Conservation (phyloP, 2,329 filamentous ascomycete genomes). For the Hypoxylon sp. region DNA sequence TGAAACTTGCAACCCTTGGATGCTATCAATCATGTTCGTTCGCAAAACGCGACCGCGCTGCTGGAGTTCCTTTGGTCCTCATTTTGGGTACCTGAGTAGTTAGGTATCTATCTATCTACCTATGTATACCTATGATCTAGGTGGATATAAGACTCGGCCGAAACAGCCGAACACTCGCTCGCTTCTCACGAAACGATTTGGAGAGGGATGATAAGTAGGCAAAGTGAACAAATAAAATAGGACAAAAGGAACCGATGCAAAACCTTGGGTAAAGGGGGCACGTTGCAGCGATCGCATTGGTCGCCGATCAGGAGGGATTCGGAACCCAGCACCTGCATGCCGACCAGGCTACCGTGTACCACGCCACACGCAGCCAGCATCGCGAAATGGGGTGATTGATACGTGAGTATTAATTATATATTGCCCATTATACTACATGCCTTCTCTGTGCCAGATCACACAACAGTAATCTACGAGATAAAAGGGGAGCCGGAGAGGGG, state of each 20-base stretch:
- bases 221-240: background rate
- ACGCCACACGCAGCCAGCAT: constrained; percentile 20
- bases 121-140: too few relatives aligned
- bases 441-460: constrained; percentile 21
- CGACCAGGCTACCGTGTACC: constrained; percentile 28
- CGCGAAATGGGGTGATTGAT: constrained; percentile 28
- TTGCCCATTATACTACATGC: too few relatives aligned
- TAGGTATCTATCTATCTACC: too few relatives aligned
- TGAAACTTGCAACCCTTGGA: too few relatives aligned
- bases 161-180: constrained; percentile 3
- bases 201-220: background rate
- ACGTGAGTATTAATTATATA: constrained; percentile 17
- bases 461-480: constrained; percentile 16
- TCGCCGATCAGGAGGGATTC: constrained; percentile 21
- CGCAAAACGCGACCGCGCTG: too few relatives aligned
- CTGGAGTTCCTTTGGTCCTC: too few relatives aligned
- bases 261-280: background rate
- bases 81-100: too few relatives aligned
- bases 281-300: constrained; percentile 26
- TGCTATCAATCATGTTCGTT: too few relatives aligned
- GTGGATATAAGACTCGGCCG: constrained; percentile 10
- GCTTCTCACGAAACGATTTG: background rate
- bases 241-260: background rate
- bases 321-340: constrained; percentile 35
- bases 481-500: constrained; percentile 1